Evolutionary conservation across 176 grass and related monocot species (phyloP), one percentile per base, ranked within the genome.

Genomic region (Secale cereale): DNA sequence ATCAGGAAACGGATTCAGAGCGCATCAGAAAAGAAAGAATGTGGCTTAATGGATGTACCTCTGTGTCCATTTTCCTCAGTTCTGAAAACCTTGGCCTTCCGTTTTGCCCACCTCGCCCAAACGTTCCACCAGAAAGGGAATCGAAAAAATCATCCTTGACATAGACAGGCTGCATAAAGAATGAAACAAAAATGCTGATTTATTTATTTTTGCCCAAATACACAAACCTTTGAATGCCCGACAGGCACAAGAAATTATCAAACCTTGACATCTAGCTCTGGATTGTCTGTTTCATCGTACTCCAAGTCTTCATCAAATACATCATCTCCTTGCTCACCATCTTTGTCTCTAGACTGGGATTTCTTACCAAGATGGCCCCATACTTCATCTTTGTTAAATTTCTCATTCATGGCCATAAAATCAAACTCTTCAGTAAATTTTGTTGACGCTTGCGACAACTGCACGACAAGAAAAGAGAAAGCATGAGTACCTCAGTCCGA

Each of bases 331-430:
- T 81, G 78, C 12, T 91, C 88, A 83, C 89, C 91, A 85, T 92
- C 91, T 41, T 79, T 92, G 20, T 94, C 92, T 85, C 81, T 92
- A 29, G 84, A 86, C 67, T 90, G 88, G 40, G 91, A 78, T 90
- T 90, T 95, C 85, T 93, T 95, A 28, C 91, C 91, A 80, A 97
- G 94, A 86, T 91, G 83, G 61, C 94, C 94, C 94, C 94, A 97
- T 36, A 97, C 88, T 88, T 97, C 94, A 74, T 91, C 94, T 83
- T 97, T 97, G 74, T 97, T 97, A 35, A 97, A 97, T 80, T 97
- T 97, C 83, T 97, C 94, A 78, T 97, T 97, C 94, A 97, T 97
- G 29, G 94, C 91, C 66, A 57, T 91, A 82, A 97, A 97, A 91
- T 97, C 94, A 91, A 97, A 97, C 69, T 97, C 94, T 89, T 93